These are phyloP conservation scores for Phyllosticta citrichinensis DNA, from an alignment of 2,329 filamentous ascomycete genomes.

Conservation along the genomic window DNA sequence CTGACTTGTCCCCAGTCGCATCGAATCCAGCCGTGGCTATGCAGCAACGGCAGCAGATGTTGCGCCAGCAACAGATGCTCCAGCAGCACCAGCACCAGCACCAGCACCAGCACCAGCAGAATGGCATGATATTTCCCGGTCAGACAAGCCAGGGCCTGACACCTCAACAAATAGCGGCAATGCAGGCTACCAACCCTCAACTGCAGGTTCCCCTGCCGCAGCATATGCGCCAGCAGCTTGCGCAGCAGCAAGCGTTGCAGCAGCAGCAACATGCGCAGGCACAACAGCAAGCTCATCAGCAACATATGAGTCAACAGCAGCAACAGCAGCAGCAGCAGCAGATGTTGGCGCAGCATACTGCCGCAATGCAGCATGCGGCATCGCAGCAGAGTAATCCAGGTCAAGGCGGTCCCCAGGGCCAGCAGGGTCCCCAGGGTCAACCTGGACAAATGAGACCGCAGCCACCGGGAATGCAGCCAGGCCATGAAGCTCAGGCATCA, in stretches of 20 bases:
- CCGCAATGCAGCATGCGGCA: constrained; percentile 38
- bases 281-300: constrained; percentile 27
- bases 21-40: constrained; percentile 26
- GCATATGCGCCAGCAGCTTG: constrained; percentile 20
- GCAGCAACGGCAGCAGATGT: constrained; percentile 37
- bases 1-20: background rate
- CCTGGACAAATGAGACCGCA: constrained; percentile 29
- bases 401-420: constrained; percentile 31
- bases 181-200: constrained; percentile 29
- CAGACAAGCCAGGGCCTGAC: constrained; percentile 45
- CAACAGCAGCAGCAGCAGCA: constrained; percentile 27
- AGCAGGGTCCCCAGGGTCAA: constrained; percentile 20
- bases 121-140: constrained; percentile 43
- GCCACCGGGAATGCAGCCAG: constrained; percentile 22
- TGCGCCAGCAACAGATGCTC: constrained; percentile 42
- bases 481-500: constrained; percentile 30
- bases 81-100: constrained; percentile 35
- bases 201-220: constrained; percentile 36
- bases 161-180: constrained; percentile 42
- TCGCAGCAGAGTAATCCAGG: constrained; percentile 41
- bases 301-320: background rate
- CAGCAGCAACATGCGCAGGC: constrained; percentile 25
- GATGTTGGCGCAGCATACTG: constrained; percentile 29
- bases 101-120: constrained; percentile 50
- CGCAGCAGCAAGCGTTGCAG: constrained; percentile 26